Conservation (phyloP, 305 asterid species). For the Fraxinus angustifolia region DNA sequence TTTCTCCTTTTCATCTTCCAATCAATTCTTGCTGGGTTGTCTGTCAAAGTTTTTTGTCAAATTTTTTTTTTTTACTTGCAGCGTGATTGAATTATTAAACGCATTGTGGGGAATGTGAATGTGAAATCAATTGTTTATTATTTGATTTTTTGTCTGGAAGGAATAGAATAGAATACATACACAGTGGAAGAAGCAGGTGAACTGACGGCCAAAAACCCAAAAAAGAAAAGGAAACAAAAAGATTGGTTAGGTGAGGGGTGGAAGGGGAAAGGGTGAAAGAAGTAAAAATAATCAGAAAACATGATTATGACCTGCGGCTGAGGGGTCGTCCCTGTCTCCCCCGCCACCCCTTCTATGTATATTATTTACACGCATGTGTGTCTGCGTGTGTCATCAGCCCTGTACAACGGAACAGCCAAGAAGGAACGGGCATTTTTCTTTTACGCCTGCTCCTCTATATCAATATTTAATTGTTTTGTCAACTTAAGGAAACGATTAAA, state of each 20-base stretch:
- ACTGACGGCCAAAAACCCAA: neutral
- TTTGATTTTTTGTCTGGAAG: neutral
- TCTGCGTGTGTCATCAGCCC: neutral
- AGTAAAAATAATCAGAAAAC: neutral
- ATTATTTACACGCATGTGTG: neutral
- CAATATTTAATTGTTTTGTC: neutral
- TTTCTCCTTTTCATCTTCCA: no score
- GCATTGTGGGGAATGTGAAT: slow-evolving; percentile 10
- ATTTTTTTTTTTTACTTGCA: no score
- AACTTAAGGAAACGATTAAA: neutral
- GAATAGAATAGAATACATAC: neutral
- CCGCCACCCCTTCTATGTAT: neutral
- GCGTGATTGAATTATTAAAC: slow-evolving; percentile 9
- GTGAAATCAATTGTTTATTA: neutral
- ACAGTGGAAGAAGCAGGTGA: neutral
- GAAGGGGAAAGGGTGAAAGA: neutral
- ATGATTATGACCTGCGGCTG: neutral
- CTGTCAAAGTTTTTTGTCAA: no score
- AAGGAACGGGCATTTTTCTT: neutral
- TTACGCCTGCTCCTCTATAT: neutral
- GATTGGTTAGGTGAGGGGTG: neutral
- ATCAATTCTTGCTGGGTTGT: no score
- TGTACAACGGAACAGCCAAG: neutral
- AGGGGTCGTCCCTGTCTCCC: neutral
- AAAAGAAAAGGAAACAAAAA: neutral